Conservation (phyloP, 1,284 basidiomycete genomes). For the Ganoderma lingzhi region DNA sequence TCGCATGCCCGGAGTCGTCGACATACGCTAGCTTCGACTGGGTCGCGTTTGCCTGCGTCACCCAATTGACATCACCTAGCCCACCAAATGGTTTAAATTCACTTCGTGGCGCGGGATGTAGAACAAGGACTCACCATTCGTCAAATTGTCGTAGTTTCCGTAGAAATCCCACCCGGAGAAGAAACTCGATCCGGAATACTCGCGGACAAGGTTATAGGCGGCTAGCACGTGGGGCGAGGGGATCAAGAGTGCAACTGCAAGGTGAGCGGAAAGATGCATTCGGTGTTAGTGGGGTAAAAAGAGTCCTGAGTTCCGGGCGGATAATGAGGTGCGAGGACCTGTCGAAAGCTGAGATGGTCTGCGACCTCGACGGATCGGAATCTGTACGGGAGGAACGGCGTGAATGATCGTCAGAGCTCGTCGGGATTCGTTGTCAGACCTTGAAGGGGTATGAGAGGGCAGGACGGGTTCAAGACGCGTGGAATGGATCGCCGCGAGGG, state of each 20-base stretch:
- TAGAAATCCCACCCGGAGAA: conserved; percentile 66
- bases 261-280: conserved; percentile 16
- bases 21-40: conserved; percentile 58
- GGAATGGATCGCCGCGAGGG: background rate
- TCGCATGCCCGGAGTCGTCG: conserved; percentile 57
- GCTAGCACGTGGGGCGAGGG: conserved; percentile 17
- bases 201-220: conserved; percentile 39
- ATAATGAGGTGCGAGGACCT: background rate
- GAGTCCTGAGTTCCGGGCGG: background rate
- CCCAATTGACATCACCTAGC: conserved; percentile 61
- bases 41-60: conserved; percentile 54
- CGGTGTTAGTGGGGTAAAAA: background rate
- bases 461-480: background rate
- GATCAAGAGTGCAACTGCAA: conserved; percentile 15
- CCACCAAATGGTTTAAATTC: background rate
- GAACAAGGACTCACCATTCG: conserved; percentile 38
- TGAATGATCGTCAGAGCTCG: background rate
- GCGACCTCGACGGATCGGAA: background rate
- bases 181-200: conserved; percentile 54
- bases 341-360: background rate
- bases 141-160: conserved; percentile 60
- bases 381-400: background rate
- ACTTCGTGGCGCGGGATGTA: background rate
- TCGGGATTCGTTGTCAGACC: background rate
- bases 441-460: background rate